Base-by-base conservation (phyloP, 2,329 filamentous ascomycete species). In the Epichloe uncinata region DNA sequence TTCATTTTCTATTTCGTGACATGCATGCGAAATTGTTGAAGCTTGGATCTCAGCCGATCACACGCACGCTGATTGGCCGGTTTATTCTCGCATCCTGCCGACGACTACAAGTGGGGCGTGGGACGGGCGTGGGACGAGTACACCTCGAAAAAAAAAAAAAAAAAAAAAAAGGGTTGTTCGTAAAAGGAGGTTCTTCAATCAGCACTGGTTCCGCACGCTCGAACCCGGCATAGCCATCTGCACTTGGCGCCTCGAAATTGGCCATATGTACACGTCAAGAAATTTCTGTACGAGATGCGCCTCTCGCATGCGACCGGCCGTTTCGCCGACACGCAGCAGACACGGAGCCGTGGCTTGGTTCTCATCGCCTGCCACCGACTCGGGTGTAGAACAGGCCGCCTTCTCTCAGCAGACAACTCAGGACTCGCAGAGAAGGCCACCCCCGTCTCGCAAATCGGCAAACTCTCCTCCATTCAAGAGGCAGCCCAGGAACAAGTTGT, bases 241-340 rank as follows among this genome's bases (percentile, higher is more conserved):
- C 40, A 22, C 18, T 5, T 22, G 40, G 40, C 20, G 4, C 15
- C 13, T 26, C 40, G 40, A 53, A 49, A 49, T 47, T 45, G 44
- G 51, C 53, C 53, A 48, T 46, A 69, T 69, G 67, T 61, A 62
- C 54, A 55, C 63, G 49, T 60, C 67, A 50, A 58, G 65, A 50
- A 58, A 60, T 36, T 56, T 61, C 51, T 69, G 67, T 57, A 60
- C 59, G 53, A 63, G 60, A 57, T 69, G 66, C 54, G 59, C 60
- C 42, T 58, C 59, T 18, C 60, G 60, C 35, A 45, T 64, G 45
- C 60, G 59, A 34, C 48, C 53, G 16, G 50, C 50, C 22, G 35
- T 49, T 18, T 49, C 41, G 37, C 48, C 22, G 9, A n/a, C 42
- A 7, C 37, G 35, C 15, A 18, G 16, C 16, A 42, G 20, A 37